These are phyloP conservation scores for Citrus sinensis DNA, from an alignment of 345 rosid genomes.

Conservation along the genomic window DVS_A1.0 CM039168.1:23492501-23493000, in stretches of 20 bases:
- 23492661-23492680: too few species aligned
- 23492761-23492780: constrained; percentile 25
- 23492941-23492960: constrained; percentile 54
- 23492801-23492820: constrained; percentile 70
- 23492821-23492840: constrained; percentile 91
- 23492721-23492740: too few species aligned
- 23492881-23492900: constrained; percentile 45
- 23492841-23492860: constrained; percentile 44
- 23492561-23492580: too few species aligned
- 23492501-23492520: not conserved
- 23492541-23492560: too few species aligned
- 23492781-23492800: constrained; percentile 26
- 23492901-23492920: constrained; percentile 82
- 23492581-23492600: not conserved
- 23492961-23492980: constrained; percentile 69
- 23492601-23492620: too few species aligned
- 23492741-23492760: constrained; percentile 19
- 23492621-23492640: too few species aligned
- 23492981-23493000: constrained; percentile 54
- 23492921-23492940: constrained; percentile 87
- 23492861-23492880: constrained; percentile 36
- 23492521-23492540: too few species aligned
- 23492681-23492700: too few species aligned
- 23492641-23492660: too few species aligned
- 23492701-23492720: too few species aligned